Percentiles rank a stretch among this genome's conserved stretches.
These are phyloP conservation scores for Ordospora pajunii DNA, from an alignment of 371 early-diverging fungal species.

Conservation along the genomic window DNA sequence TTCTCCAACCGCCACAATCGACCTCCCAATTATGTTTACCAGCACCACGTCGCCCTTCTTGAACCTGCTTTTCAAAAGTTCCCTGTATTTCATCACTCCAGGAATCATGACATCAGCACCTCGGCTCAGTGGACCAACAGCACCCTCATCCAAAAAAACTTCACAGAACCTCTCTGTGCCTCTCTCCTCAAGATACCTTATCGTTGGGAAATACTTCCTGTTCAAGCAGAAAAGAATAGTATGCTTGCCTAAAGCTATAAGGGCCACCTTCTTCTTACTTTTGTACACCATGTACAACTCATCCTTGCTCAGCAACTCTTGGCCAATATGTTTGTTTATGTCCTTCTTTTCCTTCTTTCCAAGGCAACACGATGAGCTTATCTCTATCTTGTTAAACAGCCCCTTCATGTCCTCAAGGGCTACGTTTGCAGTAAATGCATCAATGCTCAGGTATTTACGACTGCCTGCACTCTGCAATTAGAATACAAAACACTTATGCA, in stretches of 20 bases:
- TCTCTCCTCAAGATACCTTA: slow-evolving; percentile 25
- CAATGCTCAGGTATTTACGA: slow-evolving; percentile 24
- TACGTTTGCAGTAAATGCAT: no score
- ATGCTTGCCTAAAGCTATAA: slow-evolving; percentile 12
- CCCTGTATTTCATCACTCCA: slow-evolving; percentile 53
- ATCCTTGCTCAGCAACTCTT: slow-evolving; percentile 21
- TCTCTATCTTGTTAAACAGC: slow-evolving; percentile 27
- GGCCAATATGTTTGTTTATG: slow-evolving; percentile 14
- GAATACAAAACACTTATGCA: not conserved
- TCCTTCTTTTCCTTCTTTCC: slow-evolving; percentile 52
- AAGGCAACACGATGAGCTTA: slow-evolving; percentile 2
- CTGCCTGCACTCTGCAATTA: slow-evolving; percentile 28
- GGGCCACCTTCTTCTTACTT: slow-evolving; percentile 26
- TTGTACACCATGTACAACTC: slow-evolving; percentile 31
- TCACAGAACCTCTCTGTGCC: not conserved
- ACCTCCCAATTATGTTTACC: slow-evolving; percentile 25
- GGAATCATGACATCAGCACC: slow-evolving; percentile 62
- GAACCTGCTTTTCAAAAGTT: slow-evolving; percentile 12
- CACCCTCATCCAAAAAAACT: slow-evolving; percentile 57
- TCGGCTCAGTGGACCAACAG: slow-evolving; percentile 47
- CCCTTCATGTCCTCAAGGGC: slow-evolving; percentile 4
- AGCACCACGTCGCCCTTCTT: slow-evolving; percentile 30
- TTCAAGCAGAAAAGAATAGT: slow-evolving; percentile 36
- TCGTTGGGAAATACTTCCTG: slow-evolving; percentile 35
- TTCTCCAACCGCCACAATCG: slow-evolving; percentile 35